A percentile compares a stretch with the other conserved stretches of the same genome.
Conservation (phyloP, 768 basidiomycete genomes). For the Kwoniella botswanensis region DNA sequence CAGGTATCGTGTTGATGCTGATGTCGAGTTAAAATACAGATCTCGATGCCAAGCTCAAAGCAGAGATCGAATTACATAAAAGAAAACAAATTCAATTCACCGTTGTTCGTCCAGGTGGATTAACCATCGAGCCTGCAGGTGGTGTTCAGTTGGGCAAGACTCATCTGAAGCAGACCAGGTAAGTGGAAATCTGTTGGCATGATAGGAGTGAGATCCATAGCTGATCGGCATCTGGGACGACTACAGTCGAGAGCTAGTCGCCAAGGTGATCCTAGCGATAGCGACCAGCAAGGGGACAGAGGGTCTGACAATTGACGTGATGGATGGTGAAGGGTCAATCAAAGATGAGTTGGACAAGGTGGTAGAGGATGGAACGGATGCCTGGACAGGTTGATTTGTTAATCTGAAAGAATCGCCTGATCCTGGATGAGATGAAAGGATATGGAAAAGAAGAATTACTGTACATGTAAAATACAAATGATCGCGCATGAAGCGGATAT, state of each 20-base stretch:
- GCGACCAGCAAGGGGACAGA: conserved; percentile 65
- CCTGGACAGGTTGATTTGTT: conserved; percentile 40
- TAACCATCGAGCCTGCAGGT: conserved; percentile 64
- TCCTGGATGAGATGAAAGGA: neutral
- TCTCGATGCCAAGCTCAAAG: conserved; percentile 61
- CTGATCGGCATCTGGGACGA: neutral
- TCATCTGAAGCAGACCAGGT: conserved; percentile 62
- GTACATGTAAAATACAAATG: neutral
- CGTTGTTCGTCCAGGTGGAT: conserved; percentile 69
- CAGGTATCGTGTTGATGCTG: too few species aligned
- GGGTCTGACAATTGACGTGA: conserved; percentile 68
- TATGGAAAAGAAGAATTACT: neutral
- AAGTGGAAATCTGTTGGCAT: conserved; percentile 45
- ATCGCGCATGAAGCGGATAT: conserved; percentile 1
- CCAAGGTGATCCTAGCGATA: conserved; percentile 62
- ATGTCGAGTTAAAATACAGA: conserved; percentile 30
- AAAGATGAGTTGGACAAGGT: conserved; percentile 63
- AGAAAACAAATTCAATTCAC: conserved; percentile 70
- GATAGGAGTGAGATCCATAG: conserved; percentile 38
- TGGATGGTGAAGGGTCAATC: conserved; percentile 64
- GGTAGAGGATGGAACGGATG: conserved; percentile 60
- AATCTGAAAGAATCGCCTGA: neutral
- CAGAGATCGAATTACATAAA: conserved; percentile 60
- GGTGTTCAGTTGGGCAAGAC: conserved; percentile 66
- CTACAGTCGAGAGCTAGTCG: conserved; percentile 66